Base-by-base conservation (phyloP, 31 red algal genomes). In the Odonthalia washingtoniensis region DNA sequence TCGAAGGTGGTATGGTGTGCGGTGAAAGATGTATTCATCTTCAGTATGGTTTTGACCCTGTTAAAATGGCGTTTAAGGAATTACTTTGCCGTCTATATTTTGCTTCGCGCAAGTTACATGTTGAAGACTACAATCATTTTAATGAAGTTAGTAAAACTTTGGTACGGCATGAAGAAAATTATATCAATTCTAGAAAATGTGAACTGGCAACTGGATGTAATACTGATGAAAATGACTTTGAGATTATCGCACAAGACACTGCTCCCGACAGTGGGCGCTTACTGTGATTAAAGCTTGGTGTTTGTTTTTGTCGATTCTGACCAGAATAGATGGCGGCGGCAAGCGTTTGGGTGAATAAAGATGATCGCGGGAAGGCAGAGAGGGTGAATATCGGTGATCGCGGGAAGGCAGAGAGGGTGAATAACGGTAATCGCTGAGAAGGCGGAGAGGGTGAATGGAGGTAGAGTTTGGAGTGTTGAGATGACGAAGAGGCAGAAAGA, bases 161-260 rank as follows among this genome's bases (percentile, higher is more conserved):
- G 30, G 32, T 87, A 61, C 42, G 28, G 34, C 63, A 86, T 32
- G 90, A 92, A 49, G 53, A 81, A 33, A 31, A 60, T 40, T 38
- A 42, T 9, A 27, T 84, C 27, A 81, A 81, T 70, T 30, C 75
- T 0, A 92, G 81, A 77, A 78, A 61, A 70, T 40, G 57, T 26
- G 90, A 92, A 76, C 90, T 86, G 76, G 40, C 75, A 1, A 70
- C 81, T 16, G 68, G 83, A 0, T 92, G 86, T 49, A 92, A 87
- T 77, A 75, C 82, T 30, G 90, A 92, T 65, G 90, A 92, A 57
- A 92, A 92, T 74, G 90, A 92, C 61, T 86, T 38, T 34, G 63
- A 86, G 82, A 74, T 61, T 68, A 77, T 92, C 21, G 70, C 83
- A 33, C 65, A 86, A 32, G 83, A 82, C 5, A 80, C 72, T 49